These are phyloP conservation scores for Venturia pyrina DNA, from an alignment of 2,329 filamentous ascomycete species.

Conservation along the genomic window DNA sequence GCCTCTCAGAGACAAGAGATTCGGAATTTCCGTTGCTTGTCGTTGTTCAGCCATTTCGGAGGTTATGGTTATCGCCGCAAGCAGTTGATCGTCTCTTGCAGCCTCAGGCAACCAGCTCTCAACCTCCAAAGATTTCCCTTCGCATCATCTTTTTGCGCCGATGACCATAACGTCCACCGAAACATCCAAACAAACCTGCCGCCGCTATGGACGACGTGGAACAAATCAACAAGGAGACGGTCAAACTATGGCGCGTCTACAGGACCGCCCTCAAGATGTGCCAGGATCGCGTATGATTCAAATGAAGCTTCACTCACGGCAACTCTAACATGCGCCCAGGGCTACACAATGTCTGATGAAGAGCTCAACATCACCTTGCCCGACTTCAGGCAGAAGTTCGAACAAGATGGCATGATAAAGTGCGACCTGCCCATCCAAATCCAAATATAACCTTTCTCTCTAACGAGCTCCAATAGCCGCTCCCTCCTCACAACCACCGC, in stretches of 20 bases:
- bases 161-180: neutral
- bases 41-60: slow-evolving; percentile 7
- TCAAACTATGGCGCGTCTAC: slow-evolving; percentile 86
- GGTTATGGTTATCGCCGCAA: neutral
- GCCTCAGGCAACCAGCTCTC: neutral
- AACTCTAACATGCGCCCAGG: slow-evolving; percentile 43
- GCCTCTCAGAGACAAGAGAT: slow-evolving; percentile 29
- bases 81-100: neutral
- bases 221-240: slow-evolving; percentile 32
- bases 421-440: slow-evolving; percentile 11
- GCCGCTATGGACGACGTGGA: slow-evolving; percentile 13
- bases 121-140: neutral
- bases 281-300: slow-evolving; percentile 62
- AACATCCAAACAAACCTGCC: neutral
- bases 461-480: slow-evolving; percentile 47
- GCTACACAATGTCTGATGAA: slow-evolving; percentile 83
- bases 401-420: slow-evolving; percentile 69
- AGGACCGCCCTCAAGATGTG: slow-evolving; percentile 94
- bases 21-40: slow-evolving; percentile 2
- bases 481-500: slow-evolving; percentile 79
- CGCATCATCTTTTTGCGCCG: neutral
- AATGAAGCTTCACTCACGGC: slow-evolving; percentile 14
- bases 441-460: neutral
- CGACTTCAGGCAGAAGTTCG: slow-evolving; percentile 66
- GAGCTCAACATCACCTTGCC: slow-evolving; percentile 80